phyloP scores from a whole-genome alignment of 129 eudicot genomes.

The Saposhnikovia divaricata region DNA sequence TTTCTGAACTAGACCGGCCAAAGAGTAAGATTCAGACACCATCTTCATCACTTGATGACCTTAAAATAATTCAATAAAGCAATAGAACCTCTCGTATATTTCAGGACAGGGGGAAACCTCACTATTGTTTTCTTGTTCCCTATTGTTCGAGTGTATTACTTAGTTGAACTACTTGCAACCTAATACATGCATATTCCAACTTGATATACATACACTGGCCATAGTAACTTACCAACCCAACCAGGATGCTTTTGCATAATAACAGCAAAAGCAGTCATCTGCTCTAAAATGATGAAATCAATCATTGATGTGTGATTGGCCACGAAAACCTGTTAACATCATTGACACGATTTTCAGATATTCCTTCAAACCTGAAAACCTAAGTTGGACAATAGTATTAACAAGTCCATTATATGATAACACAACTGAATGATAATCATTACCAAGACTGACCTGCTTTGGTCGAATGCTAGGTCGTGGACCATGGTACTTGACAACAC shows the following conservation, averaged over 20 bases:
- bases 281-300: slow-evolving; percentile 84
- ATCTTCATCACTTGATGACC: background rate
- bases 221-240: slow-evolving; percentile 75
- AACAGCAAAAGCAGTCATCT: slow-evolving; percentile 97
- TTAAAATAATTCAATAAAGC: background rate
- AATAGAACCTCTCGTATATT: background rate
- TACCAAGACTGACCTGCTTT: slow-evolving; percentile 50
- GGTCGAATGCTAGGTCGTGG: slow-evolving; percentile 92
- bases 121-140: background rate
- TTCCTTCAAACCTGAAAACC: background rate
- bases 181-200: background rate
- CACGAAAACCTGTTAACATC: slow-evolving; percentile 67
- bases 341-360: slow-evolving; percentile 3
- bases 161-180: background rate
- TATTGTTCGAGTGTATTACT: background rate
- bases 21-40: background rate
- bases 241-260: slow-evolving; percentile 98
- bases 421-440: background rate
- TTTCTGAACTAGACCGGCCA: background rate
- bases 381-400: background rate
- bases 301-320: slow-evolving; percentile 97
- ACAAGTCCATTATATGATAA: background rate
- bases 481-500: slow-evolving; percentile 92
- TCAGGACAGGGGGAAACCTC: background rate
- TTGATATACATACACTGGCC: background rate